phyloP scores from a whole-genome alignment of 1,284 basidiomycete genomes.

The Cryptococcus sp. region DNA sequence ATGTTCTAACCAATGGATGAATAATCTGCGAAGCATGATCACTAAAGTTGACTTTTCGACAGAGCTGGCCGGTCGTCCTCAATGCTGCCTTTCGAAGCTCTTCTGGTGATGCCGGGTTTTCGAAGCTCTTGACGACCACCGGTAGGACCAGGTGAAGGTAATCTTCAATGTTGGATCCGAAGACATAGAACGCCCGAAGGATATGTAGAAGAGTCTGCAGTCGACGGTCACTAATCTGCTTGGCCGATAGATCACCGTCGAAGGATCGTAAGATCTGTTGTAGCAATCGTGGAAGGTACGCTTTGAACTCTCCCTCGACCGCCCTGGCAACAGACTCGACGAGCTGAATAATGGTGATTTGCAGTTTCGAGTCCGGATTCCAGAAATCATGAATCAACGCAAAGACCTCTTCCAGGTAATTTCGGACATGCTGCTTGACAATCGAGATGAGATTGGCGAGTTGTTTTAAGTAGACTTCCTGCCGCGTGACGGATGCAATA shows the following conservation, averaged over 20 bases:
- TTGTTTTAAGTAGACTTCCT: slow-evolving; percentile 95
- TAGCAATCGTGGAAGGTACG: slow-evolving; percentile 87
- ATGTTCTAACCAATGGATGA: slow-evolving; percentile 86
- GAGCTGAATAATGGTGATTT: slow-evolving; percentile 87
- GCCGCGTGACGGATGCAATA: slow-evolving; percentile 68
- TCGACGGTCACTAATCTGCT: slow-evolving; percentile 61
- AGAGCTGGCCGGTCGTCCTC: slow-evolving; percentile 84
- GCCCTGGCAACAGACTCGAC: slow-evolving; percentile 94
- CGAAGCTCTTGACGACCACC: slow-evolving; percentile 87
- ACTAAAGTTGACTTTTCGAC: slow-evolving; percentile 94
- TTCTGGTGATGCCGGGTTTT: slow-evolving; percentile 71
- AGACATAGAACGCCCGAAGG: slow-evolving; percentile 78
- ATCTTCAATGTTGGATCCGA: slow-evolving; percentile 95
- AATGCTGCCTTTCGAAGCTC: slow-evolving; percentile 83
- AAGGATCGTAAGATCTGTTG: slow-evolving; percentile 86
- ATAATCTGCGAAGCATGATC: slow-evolving; percentile 97
- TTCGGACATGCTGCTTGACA: slow-evolving; percentile 96
- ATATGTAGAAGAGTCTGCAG: slow-evolving; percentile 83
- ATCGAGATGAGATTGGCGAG: slow-evolving; percentile 93
- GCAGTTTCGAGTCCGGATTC: slow-evolving; percentile 73
- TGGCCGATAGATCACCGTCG: slow-evolving; percentile 64
- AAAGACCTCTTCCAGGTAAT: slow-evolving; percentile 80
- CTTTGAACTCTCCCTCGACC: slow-evolving; percentile 96
- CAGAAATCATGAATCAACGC: slow-evolving; percentile 80
- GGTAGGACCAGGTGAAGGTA: slow-evolving; percentile 96